phyloP scores from a whole-genome alignment of 192 early-diverging fungal genomes.

The Backusella liffmaniae region DNA sequence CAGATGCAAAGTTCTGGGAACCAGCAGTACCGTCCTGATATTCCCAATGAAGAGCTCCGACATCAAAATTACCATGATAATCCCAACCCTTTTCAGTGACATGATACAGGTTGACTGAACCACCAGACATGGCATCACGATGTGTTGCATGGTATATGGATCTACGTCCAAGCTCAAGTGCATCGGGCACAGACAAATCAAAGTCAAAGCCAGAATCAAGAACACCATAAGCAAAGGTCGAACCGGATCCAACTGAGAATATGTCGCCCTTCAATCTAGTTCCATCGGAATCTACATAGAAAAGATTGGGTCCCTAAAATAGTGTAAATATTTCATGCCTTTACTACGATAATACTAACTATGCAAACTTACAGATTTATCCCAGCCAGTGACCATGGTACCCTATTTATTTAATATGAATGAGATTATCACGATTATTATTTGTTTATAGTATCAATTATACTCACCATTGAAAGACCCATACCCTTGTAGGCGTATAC shows the following conservation, averaged over 20 bases:
- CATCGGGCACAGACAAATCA: constrained; percentile 82
- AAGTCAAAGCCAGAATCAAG: constrained; percentile 84
- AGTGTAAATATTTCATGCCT: background rate
- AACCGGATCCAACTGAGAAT: constrained; percentile 99
- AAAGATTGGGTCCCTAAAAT: constrained; percentile 81
- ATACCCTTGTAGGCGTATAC: constrained; percentile 98
- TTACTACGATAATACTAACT: background rate
- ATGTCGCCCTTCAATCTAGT: constrained; percentile 80
- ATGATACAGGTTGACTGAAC: constrained; percentile 86
- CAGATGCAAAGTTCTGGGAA: background rate
- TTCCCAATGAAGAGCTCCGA: constrained; percentile 80
- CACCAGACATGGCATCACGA: constrained; percentile 93
- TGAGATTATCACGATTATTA: background rate
- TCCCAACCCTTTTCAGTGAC: constrained; percentile 91
- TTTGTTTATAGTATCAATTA: background rate
- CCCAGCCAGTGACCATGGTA: constrained; percentile 99
- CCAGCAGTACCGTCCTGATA: constrained; percentile 44
- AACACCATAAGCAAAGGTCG: constrained; percentile 98
- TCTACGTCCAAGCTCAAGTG: constrained; percentile 85
- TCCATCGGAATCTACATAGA: constrained; percentile 97
- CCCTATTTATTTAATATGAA: constrained; percentile 50
- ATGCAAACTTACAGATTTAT: constrained; percentile 67
- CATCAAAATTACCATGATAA: constrained; percentile 79
- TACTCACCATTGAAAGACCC: constrained; percentile 86
- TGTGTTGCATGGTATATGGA: constrained; percentile 96